Conservation (phyloP, 495 filamentous ascomycete genomes). For the Daldinia childiae region DNA sequence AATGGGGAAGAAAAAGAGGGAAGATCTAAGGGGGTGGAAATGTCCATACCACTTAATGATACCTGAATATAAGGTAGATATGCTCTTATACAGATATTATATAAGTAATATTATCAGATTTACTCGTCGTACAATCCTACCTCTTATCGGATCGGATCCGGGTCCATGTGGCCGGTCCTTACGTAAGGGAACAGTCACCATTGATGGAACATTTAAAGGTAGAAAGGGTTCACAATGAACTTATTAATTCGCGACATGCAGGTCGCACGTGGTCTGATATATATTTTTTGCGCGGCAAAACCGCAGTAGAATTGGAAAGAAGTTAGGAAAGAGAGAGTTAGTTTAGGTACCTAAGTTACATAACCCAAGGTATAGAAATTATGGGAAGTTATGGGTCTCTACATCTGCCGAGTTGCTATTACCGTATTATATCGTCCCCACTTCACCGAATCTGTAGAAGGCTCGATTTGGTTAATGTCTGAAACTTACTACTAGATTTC, state of each 20-base stretch:
- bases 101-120: not conserved
- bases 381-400: not conserved
- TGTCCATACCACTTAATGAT: no score
- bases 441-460: slow-evolving; percentile 26
- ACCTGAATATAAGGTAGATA: no score
- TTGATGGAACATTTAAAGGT: no score
- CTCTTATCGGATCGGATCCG: not conserved
- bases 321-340: not conserved
- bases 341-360: no score
- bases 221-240: no score
- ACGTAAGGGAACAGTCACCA: slow-evolving; percentile 2
- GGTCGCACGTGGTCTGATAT: slow-evolving; percentile 27
- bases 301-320: slow-evolving; percentile 13
- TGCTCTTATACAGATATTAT: not conserved
- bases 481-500: slow-evolving; percentile 24
- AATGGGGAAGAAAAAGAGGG: slow-evolving; percentile 19
- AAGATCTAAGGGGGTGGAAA: no score
- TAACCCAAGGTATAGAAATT: no score
- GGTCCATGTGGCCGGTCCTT: not conserved
- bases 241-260: slow-evolving; percentile 19
- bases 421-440: slow-evolving; percentile 29
- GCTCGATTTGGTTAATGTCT: slow-evolving; percentile 40
- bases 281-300: slow-evolving; percentile 33
- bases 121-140: no score
- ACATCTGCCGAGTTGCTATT: slow-evolving; percentile 40